phyloP scores from a whole-genome alignment of 805 yeast genomes.

The Cyberlindnera japonica region DNA sequence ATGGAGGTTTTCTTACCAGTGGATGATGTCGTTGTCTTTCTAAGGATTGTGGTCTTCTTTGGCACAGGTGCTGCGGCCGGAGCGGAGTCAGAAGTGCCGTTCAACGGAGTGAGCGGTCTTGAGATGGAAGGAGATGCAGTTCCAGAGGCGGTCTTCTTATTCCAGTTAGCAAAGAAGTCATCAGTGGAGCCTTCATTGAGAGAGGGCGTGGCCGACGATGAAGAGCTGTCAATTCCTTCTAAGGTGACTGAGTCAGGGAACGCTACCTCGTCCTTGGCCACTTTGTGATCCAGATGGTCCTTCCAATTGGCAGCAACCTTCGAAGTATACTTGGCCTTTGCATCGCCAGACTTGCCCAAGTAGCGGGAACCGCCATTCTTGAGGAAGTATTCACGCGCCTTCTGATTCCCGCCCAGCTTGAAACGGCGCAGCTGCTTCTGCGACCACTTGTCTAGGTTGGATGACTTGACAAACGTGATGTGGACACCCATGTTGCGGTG shows the following conservation, averaged over 20 bases:
- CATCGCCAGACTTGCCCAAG: constrained; percentile 54
- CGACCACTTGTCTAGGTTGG: constrained; percentile 92
- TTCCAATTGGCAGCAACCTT: constrained; percentile 77
- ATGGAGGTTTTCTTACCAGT: constrained; percentile 40
- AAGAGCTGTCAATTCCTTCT: constrained; percentile 41
- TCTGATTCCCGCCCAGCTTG: constrained; percentile 90
- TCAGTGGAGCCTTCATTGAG: constrained; percentile 47
- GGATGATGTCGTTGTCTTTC: constrained; percentile 27
- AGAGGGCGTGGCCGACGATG: constrained; percentile 35
- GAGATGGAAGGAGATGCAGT: constrained; percentile 33
- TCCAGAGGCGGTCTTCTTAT: constrained; percentile 53
- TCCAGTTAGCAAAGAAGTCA: constrained; percentile 91
- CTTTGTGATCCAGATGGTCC: constrained; percentile 70
- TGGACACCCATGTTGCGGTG: constrained; percentile 97
- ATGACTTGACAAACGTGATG: constrained; percentile 89
- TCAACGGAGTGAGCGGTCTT: constrained; percentile 29
- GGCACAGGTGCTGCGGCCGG: constrained; percentile 19
- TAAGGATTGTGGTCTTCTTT: constrained; percentile 29
- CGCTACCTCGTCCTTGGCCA: constrained; percentile 58
- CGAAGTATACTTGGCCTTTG: constrained; percentile 75
- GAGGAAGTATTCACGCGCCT: constrained; percentile 75
- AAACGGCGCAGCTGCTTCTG: constrained; percentile 84
- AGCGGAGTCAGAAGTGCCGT: constrained; percentile 11
- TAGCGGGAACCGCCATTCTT: constrained; percentile 83
- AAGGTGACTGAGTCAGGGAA: constrained; percentile 74